Evolutionary conservation across 768 basidiomycete genomes (phyloP).

Genomic region (Lactarius hengduanensis): DNA sequence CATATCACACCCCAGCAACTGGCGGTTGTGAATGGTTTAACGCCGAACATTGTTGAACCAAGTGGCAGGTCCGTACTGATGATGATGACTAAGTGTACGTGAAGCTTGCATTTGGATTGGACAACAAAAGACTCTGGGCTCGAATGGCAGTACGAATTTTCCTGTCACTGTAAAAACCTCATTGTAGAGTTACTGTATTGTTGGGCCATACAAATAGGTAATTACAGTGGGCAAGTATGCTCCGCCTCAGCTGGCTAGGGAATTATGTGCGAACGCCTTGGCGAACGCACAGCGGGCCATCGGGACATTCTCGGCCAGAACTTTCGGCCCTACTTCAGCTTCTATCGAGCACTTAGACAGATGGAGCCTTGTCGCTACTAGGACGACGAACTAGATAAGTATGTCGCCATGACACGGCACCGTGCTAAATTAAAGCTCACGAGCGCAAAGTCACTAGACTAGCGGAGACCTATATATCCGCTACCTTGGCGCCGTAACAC

Average conservation of each 20-base stretch:
- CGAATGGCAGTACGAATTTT: background rate
- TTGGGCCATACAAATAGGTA: background rate
- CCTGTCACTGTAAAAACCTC: background rate
- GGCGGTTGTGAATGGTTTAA: slow-evolving; percentile 10
- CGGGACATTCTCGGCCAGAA: too few relatives aligned
- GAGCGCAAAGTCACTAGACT: background rate
- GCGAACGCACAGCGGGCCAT: too few relatives aligned
- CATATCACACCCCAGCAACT: slow-evolving; percentile 19
- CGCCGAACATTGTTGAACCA: background rate
- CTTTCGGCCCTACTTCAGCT: background rate
- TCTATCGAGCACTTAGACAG: background rate
- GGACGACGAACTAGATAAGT: background rate
- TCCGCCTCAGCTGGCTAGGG: too few relatives aligned
- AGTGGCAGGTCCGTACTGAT: slow-evolving; percentile 12
- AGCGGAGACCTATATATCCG: background rate
- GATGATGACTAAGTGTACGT: background rate
- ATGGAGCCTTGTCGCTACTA: background rate
- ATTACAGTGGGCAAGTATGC: too few relatives aligned
- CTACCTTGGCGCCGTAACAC: background rate
- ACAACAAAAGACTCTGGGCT: background rate
- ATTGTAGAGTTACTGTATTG: background rate
- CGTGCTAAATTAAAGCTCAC: background rate
- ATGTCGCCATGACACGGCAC: too few relatives aligned
- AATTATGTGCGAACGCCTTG: too few relatives aligned
- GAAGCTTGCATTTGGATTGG: background rate